phyloP scores from a whole-genome alignment of 169 alveolate genomes.

The Cryptosporidium bovis region DNA sequence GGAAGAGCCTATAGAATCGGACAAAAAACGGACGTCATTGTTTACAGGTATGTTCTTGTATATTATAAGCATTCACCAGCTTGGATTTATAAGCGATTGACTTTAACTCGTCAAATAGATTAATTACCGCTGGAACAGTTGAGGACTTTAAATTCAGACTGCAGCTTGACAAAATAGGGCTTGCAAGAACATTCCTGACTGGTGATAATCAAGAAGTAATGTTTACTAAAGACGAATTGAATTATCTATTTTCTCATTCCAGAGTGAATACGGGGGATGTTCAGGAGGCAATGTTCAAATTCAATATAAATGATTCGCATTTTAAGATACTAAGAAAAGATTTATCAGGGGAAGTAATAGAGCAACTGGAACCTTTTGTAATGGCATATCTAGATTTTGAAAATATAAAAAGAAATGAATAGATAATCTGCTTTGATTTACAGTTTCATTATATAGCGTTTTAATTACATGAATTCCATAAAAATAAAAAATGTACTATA shows the following conservation, averaged over 20 bases:
- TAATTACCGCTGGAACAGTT: conserved; percentile 43
- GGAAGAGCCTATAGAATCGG: conserved; percentile 87
- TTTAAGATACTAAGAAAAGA: conserved; percentile 14
- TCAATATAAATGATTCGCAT: conserved; percentile 9
- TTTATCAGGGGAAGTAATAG: background rate
- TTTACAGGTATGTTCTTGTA: conserved; percentile 79
- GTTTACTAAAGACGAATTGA: conserved; percentile 44
- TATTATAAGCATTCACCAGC: background rate
- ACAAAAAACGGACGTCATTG: conserved; percentile 84
- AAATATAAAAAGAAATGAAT: conserved; percentile 32
- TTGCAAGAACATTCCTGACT: conserved; percentile 29
- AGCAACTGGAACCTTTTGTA: conserved; percentile 30
- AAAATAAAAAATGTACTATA: too few species aligned
- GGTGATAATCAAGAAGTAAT: conserved; percentile 27
- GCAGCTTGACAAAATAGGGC: conserved; percentile 67
- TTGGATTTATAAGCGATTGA: too few species aligned
- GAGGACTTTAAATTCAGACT: conserved; percentile 70
- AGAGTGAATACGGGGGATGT: conserved; percentile 5
- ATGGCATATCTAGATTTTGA: conserved; percentile 67
- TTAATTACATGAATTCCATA: too few species aligned
- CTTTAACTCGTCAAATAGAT: background rate
- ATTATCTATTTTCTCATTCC: conserved; percentile 37
- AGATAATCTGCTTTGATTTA: background rate
- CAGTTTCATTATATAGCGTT: background rate
- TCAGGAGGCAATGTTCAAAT: conserved; percentile 20